phyloP scores from a whole-genome alignment of 352 stramenopile genomes.

The Pythium graminicola region DNA sequence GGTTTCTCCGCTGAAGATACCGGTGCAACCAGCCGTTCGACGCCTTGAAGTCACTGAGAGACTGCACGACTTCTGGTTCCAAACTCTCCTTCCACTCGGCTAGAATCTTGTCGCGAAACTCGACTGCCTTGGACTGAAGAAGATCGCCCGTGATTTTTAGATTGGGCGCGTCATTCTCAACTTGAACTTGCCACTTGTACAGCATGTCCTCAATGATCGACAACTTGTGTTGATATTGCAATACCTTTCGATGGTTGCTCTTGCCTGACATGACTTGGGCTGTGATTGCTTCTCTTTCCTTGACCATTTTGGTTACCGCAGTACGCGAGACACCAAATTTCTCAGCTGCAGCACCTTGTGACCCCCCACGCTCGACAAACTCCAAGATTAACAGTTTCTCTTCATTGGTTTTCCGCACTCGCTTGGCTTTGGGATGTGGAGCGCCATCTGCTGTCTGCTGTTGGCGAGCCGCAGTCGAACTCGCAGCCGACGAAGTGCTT shows the following conservation, averaged over 20 bases:
- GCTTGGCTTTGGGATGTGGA: constrained; percentile 28
- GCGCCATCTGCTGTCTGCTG: background rate
- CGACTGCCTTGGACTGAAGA: constrained; percentile 69
- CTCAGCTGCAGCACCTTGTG: constrained; percentile 62
- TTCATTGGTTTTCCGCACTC: constrained; percentile 78
- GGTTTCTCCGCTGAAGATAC: constrained; percentile 67
- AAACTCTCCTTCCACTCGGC: constrained; percentile 59
- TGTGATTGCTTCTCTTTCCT: constrained; percentile 68
- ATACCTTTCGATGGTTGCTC: constrained; percentile 67
- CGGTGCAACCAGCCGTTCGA: constrained; percentile 79
- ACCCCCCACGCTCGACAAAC: constrained; percentile 73
- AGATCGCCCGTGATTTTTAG: constrained; percentile 73
- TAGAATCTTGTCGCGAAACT: constrained; percentile 79
- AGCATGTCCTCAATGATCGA: constrained; percentile 84
- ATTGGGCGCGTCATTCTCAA: constrained; percentile 55
- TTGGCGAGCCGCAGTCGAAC: background rate
- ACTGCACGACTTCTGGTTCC: constrained; percentile 64
- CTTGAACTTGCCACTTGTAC: constrained; percentile 80
- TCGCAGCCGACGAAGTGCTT: background rate
- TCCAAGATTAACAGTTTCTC: constrained; percentile 81
- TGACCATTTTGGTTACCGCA: constrained; percentile 83
- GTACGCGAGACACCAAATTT: constrained; percentile 79
- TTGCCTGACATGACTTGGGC: constrained; percentile 61
- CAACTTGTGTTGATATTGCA: constrained; percentile 80
- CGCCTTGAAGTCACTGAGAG: constrained; percentile 78